phyloP scores from a whole-genome alignment of 306 rosid genomes.

The Vicia sativa region DNA sequence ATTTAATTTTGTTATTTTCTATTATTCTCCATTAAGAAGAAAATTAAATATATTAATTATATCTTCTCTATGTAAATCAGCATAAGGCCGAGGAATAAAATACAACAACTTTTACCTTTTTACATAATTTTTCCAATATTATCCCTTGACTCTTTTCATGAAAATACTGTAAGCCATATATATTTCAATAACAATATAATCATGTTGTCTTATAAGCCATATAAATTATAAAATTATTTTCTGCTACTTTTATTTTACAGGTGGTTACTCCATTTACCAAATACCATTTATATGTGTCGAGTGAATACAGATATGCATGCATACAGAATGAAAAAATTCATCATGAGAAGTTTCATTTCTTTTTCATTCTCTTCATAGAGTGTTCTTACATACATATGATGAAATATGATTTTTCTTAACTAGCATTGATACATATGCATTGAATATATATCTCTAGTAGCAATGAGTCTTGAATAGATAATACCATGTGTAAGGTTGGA shows the following conservation, averaged over 20 bases:
- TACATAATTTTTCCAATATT: no score
- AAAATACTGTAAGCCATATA: no score
- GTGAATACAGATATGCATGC: background rate
- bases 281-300: slow-evolving; percentile 68
- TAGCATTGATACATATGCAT: slow-evolving; percentile 75
- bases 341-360: background rate
- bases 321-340: slow-evolving; percentile 2
- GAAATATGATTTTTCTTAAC: slow-evolving; percentile 55
- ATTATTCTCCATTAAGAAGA: no score
- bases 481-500: no score
- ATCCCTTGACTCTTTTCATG: no score
- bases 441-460: slow-evolving; percentile 94
- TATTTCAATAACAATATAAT: no score
- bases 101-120: no score
- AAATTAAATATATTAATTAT: no score
- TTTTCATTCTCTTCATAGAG: slow-evolving; percentile 17
- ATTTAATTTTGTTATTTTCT: no score
- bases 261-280: slow-evolving; percentile 97
- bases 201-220: slow-evolving; percentile 1
- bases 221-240: slow-evolving; percentile 32
- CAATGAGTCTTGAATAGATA: slow-evolving; percentile 94
- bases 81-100: no score
- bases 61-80: no score
- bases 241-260: slow-evolving; percentile 59
- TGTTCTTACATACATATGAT: slow-evolving; percentile 4